Base-by-base conservation (phyloP, 1,139 yeast species). In the Arxiozyma telluris region DNA sequence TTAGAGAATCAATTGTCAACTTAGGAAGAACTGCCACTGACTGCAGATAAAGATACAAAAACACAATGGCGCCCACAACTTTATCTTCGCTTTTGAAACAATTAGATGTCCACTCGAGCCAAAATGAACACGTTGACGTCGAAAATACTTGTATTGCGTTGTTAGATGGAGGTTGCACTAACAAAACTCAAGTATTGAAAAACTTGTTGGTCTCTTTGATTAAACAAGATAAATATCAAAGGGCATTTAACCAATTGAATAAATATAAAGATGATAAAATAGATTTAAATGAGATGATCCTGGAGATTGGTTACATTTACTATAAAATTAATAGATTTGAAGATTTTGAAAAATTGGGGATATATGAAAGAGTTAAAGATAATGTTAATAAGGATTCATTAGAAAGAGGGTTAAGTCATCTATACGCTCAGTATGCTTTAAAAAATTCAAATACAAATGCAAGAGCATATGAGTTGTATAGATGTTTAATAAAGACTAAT, bases 361-460 rank as follows among this genome's bases (percentile, higher is more conserved):
- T 66, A 3, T 66, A 58, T 39, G 64, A 63, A 27, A 56, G 70
- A 21, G 60, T 66, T 4, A 66, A 58, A 39, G 64, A 63, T 34
- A 55, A 70, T 22, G 60, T 65, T 11, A 53, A 55, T 42, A 22
- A 47, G 56, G 67, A 55, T 41, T 44, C 47, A n/a, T 55, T 57
- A 30, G 44, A 50, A 15, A 71, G 83, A 60, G 91, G 89, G 0
- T 71, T 87, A 57, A 71, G 77, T 53, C 96, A 90, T 67, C 77
- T 89, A n/a, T 70, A 83, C 58, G 96, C 97, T 0, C 98, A 91
- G 71, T 82, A 83, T 58, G 79, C 78, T 64, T 89, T 87, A 73
- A 83, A 83, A 64, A 68, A 70, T 42, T 97, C 96, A 9, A 67
- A 78, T 22, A 42, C 46, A 8, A 76, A 80, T 60, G 66, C 64